Base-by-base conservation (phyloP, 306 rosid genomes). In the Dalbergia cultrata region DNA sequence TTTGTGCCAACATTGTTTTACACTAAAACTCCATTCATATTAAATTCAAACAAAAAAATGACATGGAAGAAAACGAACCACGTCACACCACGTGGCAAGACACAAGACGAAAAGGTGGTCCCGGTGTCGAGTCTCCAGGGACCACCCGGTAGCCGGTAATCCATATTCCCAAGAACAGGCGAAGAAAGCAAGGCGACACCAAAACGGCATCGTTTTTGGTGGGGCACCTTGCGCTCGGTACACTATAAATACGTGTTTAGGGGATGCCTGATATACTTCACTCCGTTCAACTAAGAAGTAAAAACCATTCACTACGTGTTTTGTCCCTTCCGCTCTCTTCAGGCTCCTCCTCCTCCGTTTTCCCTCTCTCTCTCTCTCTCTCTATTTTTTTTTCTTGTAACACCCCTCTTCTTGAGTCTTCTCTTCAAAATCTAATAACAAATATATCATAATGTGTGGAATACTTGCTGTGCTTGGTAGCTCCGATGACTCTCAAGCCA, bases 391-490 rank as follows among this genome's bases (percentile, higher is more conserved):
- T 63, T 9, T 4, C 39, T 49, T 64, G 41, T 66, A 9, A 65
- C 17, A 4, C 12, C 16, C 58, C 31, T 26, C 31, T 26, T 49
- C 2, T 49, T 49, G 54, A 49, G 54, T 49, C n/a, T 43, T 43
- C 47, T 43, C 47, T 7, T 53, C 43, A 62, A 7, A 79, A 26
- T 26, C 31, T 70, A 60, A 75, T 18, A 7, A 9, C 26, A 7
- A 43, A 78, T 45, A 82, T 14, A 31, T 39, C 18, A 78, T n/a
- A 80, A 96, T 93, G 99, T 96, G 99, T 89, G 99, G 99, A 67
- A 96, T 96, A 21, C 96, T 96, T 50, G 98, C 98, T 17, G 93
- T 96, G 33, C 97, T 96, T 68, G 97, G 99, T 37, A 93, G 99
- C 80, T 72, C 97, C 13, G 99, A 92, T 64, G 88, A 85, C 76